A percentile compares a stretch with the other conserved stretches of the same genome.
Conservation (phyloP, 192 early-diverging fungal species). For the Podila horticola region DNA sequence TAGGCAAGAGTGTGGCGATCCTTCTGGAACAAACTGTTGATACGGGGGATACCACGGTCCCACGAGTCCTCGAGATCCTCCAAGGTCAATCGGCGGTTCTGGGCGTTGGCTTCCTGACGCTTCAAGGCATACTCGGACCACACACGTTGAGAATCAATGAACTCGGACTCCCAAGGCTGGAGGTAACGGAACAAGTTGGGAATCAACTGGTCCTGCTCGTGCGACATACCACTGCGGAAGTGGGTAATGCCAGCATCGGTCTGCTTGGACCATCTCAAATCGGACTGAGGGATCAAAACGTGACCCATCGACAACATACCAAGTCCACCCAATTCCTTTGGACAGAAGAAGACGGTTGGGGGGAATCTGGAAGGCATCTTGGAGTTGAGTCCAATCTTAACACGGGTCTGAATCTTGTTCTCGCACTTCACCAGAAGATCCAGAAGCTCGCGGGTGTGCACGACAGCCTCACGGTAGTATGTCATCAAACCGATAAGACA, state of each 20-base stretch:
- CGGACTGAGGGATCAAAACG: conserved; percentile 96
- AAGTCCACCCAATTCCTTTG: conserved; percentile 95
- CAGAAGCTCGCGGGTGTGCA: conserved; percentile 95
- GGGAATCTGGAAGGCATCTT: conserved; percentile 99
- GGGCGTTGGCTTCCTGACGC: conserved; percentile 94
- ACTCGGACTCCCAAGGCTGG: conserved; percentile 99
- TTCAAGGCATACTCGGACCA: conserved; percentile 99
- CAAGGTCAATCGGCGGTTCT: conserved; percentile 97
- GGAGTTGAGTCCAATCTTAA: conserved; percentile 99
- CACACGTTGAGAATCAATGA: conserved; percentile 98
- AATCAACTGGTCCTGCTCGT: conserved; percentile 96
- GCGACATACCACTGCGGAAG: conserved; percentile 98
- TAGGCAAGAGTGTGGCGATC: conserved; percentile 99
- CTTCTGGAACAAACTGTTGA: conserved; percentile 99
- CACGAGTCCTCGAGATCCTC: conserved; percentile 99
- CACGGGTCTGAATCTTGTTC: conserved; percentile 98
- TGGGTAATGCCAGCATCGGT: conserved; percentile 97
- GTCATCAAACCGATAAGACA: conserved; percentile 96
- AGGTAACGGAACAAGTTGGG: conserved; percentile 98
- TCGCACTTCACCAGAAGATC: conserved; percentile 98
- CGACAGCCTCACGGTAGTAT: conserved; percentile 97
- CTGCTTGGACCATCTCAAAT: conserved; percentile 96
- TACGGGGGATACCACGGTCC: conserved; percentile 98
- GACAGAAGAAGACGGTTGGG: conserved; percentile 80
- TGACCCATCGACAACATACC: conserved; percentile 99